These are phyloP conservation scores for Calocybe indica DNA, from an alignment of 768 basidiomycete species.

Conservation along the genomic window DNA sequence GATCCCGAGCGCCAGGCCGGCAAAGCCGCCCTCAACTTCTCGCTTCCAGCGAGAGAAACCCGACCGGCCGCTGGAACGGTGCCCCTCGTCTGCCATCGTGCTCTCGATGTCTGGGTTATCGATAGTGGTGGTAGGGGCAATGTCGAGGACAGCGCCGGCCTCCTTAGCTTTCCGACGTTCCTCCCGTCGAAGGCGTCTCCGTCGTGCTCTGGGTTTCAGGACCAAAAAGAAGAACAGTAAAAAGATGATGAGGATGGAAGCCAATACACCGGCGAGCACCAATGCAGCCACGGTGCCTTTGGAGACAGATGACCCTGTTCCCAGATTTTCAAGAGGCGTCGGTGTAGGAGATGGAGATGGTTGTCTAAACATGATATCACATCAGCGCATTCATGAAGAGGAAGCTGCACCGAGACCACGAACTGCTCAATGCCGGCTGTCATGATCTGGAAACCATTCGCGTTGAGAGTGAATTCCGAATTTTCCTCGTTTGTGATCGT, in stretches of 20 bases:
- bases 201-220: slow-evolving; percentile 35
- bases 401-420: slow-evolving; percentile 7
- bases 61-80: slow-evolving; percentile 25
- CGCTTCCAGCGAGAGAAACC: slow-evolving; percentile 40
- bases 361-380: not conserved
- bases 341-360: slow-evolving; percentile 15
- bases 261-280: slow-evolving; percentile 49
- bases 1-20: slow-evolving; percentile 29
- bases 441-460: slow-evolving; percentile 45
- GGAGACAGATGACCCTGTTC: slow-evolving; percentile 17
- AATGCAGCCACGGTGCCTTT: slow-evolving; percentile 65
- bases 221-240: slow-evolving; percentile 38
- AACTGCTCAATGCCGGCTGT: slow-evolving; percentile 20
- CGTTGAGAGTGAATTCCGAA: slow-evolving; percentile 39
- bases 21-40: slow-evolving; percentile 29
- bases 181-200: slow-evolving; percentile 18
- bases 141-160: slow-evolving; percentile 14
- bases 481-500: slow-evolving; percentile 53
- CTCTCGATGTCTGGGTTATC: slow-evolving; percentile 8
- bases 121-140: slow-evolving; percentile 8
- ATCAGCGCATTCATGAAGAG: too few species aligned
- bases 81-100: slow-evolving; percentile 5
- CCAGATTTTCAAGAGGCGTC: slow-evolving; percentile 6
- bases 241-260: slow-evolving; percentile 37
- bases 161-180: slow-evolving; percentile 12